Evolutionary conservation across 2,329 filamentous ascomycete species (phyloP), one percentile per base, ranked within the genome.

Genomic region (Fusarium nodosum): DNA sequence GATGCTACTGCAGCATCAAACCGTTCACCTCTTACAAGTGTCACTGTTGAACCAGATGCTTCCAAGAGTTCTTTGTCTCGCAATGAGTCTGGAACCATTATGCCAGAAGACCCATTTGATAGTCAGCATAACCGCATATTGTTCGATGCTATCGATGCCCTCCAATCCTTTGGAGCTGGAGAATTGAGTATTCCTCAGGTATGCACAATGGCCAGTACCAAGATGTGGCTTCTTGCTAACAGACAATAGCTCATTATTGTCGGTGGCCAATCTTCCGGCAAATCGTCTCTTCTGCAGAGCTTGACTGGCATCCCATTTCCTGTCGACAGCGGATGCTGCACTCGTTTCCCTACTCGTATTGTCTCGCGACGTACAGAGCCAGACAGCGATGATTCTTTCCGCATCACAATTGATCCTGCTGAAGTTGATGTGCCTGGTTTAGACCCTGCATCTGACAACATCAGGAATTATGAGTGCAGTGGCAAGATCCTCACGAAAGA

Each of bases 231-330:
- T 22, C 8, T 8, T 15, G 15, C 51, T 73, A 5, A 70, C 18
- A 26, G 4, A 1, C 2, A 2, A 7, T 15, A 80, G 77, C 75
- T 81, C 8, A 74, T 81, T 2, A 78, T 81, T 30, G 77, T 80
- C 0, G 79, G 79, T 2, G 73, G 76, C 1, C 79, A 81, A 59
- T 81, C 78, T 1, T 72, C 77, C 4, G 79, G 79, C 4, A 81
- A 81, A 26, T 81, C 79, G 0, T 80, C 79, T 8, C 69, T 81
- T 3, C 67, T 81, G 4, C 77, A 77, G 47, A 79, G 75, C 22
- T 60, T 81, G 52, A 80, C 77, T 2, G 78, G 77, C 4, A 79
- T 81, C 18, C 79, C 79, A 0, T 81, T 81, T 34, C 77, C 76
- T 0, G 74, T 78, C 1, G 75, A 75, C 13, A 69, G 59, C 8